A percentile compares a stretch with the other conserved stretches of the same genome.
These are phyloP conservation scores for Metarhizium anisopliae DNA, from an alignment of 2,329 filamentous ascomycete species.

Conservation along the genomic window DNA sequence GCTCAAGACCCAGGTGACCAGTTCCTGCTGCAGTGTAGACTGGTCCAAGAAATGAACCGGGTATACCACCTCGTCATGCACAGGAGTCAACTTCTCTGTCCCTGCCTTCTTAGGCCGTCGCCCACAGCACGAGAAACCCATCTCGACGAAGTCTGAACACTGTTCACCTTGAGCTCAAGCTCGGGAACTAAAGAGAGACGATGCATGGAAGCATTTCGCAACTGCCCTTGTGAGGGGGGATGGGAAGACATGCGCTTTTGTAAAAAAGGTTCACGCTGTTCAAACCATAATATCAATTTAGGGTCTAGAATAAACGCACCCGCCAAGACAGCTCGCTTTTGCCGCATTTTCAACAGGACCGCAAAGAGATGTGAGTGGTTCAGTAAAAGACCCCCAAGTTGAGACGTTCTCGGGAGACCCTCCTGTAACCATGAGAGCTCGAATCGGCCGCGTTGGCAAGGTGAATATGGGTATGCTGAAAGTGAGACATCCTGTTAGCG, in stretches of 20 bases:
- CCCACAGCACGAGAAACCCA: slow-evolving; percentile 3
- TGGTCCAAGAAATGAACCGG: slow-evolving; percentile 6
- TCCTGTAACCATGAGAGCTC: neutral
- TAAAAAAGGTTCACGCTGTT: neutral
- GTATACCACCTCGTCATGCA: slow-evolving; percentile 1
- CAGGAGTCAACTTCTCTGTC: neutral
- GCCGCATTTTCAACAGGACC: neutral
- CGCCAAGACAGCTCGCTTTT: neutral
- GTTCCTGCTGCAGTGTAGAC: neutral
- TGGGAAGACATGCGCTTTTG: neutral
- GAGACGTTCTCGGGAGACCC: neutral
- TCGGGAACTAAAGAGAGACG: neutral
- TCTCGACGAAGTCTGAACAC: neutral
- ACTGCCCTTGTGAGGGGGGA: neutral
- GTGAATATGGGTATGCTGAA: neutral
- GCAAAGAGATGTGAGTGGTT: neutral
- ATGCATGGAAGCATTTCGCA: neutral
- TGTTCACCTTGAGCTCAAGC: neutral
- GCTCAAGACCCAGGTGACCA: slow-evolving; percentile 8
- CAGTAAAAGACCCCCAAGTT: neutral
- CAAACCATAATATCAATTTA: neutral
- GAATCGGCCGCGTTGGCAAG: neutral
- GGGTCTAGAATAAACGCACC: neutral
- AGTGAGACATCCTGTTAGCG: neutral
- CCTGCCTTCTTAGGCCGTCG: neutral